Evolutionary conservation across 2,329 filamentous ascomycete species (phyloP).

Genomic region (Scopulariopsis brevicaulis): DNA sequence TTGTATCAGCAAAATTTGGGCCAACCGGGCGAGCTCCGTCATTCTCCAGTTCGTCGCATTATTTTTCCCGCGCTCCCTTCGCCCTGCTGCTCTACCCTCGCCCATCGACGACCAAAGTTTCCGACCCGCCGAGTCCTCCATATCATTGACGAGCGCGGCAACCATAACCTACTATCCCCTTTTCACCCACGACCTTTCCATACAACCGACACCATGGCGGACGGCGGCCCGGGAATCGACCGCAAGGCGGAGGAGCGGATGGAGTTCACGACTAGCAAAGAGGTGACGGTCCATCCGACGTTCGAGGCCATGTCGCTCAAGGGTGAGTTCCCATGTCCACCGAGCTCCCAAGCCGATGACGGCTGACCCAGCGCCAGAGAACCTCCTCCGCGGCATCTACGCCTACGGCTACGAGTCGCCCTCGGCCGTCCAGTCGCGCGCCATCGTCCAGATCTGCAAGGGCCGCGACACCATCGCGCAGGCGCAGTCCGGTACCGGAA

Average conservation of each 20-base stretch:
- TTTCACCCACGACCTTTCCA: neutral
- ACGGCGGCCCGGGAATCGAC: constrained; percentile 62
- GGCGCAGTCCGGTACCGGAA: constrained; percentile 92
- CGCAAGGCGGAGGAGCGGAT: constrained; percentile 91
- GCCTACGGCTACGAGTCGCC: constrained; percentile 98
- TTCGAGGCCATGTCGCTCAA: constrained; percentile 96
- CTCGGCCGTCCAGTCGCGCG: constrained; percentile 92
- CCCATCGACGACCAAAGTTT: neutral
- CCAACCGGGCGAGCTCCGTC: neutral
- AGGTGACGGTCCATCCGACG: constrained; percentile 88
- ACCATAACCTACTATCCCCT: neutral
- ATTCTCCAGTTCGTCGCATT: neutral
- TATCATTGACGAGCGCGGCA: neutral
- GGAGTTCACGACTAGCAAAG: constrained; percentile 97
- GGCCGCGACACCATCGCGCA: constrained; percentile 97
- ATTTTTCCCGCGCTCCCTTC: neutral
- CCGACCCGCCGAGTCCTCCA: neutral
- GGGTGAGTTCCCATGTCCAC: constrained; percentile 25
- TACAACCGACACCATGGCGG: constrained; percentile 58
- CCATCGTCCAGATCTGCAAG: constrained; percentile 98
- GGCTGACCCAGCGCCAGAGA: constrained; percentile 43
- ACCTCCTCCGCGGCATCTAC: constrained; percentile 91
- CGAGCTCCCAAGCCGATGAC: neutral
- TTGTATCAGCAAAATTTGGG: neutral
- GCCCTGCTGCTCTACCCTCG: neutral